A percentile compares a stretch with the other conserved stretches of the same genome.
Conservation (phyloP, 441 rosid species). For the Adansonia madagascariensis region DNA sequence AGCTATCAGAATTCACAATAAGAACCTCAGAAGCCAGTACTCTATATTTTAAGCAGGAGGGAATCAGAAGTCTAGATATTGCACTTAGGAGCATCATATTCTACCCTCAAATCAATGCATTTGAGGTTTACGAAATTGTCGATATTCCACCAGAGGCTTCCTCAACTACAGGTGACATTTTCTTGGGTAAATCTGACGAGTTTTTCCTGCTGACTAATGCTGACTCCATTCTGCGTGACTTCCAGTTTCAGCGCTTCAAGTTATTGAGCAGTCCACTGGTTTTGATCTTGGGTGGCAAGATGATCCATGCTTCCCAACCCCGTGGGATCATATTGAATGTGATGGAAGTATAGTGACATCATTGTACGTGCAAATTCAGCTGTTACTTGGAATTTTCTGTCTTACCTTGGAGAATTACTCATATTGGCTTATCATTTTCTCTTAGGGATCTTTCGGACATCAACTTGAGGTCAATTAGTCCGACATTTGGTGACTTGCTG, state of each 20-base stretch:
- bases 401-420: constrained; percentile 14
- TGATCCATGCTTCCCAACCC: constrained; percentile 83
- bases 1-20: constrained; percentile 56
- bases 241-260: constrained; percentile 90
- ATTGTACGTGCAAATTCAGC: constrained; percentile 45
- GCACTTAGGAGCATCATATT: constrained; percentile 58
- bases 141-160: constrained; percentile 75
- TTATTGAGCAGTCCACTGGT: constrained; percentile 76
- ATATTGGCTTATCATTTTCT: constrained; percentile 10
- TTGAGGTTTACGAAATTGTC: constrained; percentile 71
- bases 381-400: neutral
- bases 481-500: constrained; percentile 88
- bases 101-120: constrained; percentile 71
- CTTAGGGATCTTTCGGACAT: constrained; percentile 71
- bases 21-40: constrained; percentile 51
- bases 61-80: constrained; percentile 58
- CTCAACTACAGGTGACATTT: constrained; percentile 74
- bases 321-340: constrained; percentile 76
- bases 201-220: constrained; percentile 9
- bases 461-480: constrained; percentile 79
- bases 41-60: constrained; percentile 50
- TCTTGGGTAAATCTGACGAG: constrained; percentile 14
- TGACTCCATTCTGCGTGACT: constrained; percentile 22
- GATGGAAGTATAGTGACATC: constrained; percentile 77
- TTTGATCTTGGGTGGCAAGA: constrained; percentile 88